Percentiles rank a stretch among this genome's conserved stretches.
These are phyloP conservation scores for Aspergillus amoenus DNA, from an alignment of 2,329 filamentous ascomycete species.

Conservation along the genomic window DNA sequence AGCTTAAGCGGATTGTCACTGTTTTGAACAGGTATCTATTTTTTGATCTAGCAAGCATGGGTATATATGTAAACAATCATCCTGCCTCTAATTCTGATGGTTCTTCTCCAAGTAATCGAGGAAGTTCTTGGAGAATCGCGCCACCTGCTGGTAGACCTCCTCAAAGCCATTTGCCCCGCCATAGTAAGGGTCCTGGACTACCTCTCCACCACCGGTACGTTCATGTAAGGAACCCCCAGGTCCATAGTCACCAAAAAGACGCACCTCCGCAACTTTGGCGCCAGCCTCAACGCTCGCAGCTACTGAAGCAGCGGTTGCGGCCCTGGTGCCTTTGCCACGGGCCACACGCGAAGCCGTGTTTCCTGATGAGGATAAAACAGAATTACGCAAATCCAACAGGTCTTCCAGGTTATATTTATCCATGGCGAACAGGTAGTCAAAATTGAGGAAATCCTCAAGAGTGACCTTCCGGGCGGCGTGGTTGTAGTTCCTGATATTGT, in stretches of 20 bases:
- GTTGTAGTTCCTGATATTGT: slow-evolving; percentile 74
- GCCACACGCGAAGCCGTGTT: slow-evolving; percentile 17
- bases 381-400: slow-evolving; percentile 59
- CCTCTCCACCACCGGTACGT: slow-evolving; percentile 55
- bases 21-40: not conserved
- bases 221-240: slow-evolving; percentile 47
- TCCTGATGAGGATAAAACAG: slow-evolving; percentile 52
- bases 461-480: slow-evolving; percentile 75
- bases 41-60: slow-evolving; percentile 15
- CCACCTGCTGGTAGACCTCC: slow-evolving; percentile 80
- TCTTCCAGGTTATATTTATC: slow-evolving; percentile 77
- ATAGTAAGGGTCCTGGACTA: slow-evolving; percentile 89
- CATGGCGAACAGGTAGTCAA: slow-evolving; percentile 96
- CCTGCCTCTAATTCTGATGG: slow-evolving; percentile 10
- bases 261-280: slow-evolving; percentile 54
- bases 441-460: slow-evolving; percentile 72
- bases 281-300: slow-evolving; percentile 31
- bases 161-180: slow-evolving; percentile 79
- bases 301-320: slow-evolving; percentile 35
- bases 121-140: slow-evolving; percentile 74
- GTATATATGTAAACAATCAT: slow-evolving; percentile 20
- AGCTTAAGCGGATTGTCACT: not conserved
- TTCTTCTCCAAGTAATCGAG: slow-evolving; percentile 56
- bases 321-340: slow-evolving; percentile 34
- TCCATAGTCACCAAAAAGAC: slow-evolving; percentile 84